Percentiles rank a stretch among this genome's conserved stretches.
These are phyloP conservation scores for Ogataea trehalophila DNA, from an alignment of 805 yeast species.

Conservation along the genomic window DNA sequence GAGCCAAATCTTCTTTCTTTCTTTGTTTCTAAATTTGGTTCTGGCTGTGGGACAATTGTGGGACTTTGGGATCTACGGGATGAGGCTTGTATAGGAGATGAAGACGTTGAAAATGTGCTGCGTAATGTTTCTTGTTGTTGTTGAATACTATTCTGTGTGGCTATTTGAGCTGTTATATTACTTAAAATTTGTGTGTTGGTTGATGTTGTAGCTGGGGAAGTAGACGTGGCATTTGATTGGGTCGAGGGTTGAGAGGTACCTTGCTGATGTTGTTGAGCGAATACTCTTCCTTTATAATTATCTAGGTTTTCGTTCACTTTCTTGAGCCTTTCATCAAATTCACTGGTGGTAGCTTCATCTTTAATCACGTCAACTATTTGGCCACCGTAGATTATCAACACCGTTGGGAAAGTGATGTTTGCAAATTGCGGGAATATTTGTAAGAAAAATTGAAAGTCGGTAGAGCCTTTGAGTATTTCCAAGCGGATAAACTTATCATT, in stretches of 20 bases:
- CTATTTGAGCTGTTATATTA: background rate
- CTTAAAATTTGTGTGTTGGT: too few relatives aligned
- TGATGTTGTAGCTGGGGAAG: too few relatives aligned
- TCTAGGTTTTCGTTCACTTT: conserved; percentile 10
- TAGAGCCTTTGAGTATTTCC: conserved; percentile 35
- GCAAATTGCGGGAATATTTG: conserved; percentile 46
- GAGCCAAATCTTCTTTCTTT: conserved; percentile 14
- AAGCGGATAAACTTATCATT: conserved; percentile 35
- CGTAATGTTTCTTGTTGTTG: background rate
- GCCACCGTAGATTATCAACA: conserved; percentile 49
- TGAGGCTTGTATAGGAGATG: background rate
- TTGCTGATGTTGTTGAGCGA: conserved; percentile 2
- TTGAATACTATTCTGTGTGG: background rate
- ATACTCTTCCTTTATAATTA: background rate
- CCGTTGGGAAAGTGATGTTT: conserved; percentile 46
- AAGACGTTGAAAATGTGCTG: conserved; percentile 6
- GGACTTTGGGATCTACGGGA: too few relatives aligned
- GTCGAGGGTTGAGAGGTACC: background rate
- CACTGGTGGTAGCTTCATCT: conserved; percentile 26
- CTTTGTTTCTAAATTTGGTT: background rate
- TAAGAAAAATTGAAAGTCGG: conserved; percentile 43
- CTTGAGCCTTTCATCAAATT: conserved; percentile 26
- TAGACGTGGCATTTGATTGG: too few relatives aligned
- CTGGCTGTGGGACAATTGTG: background rate
- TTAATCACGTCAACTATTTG: conserved; percentile 39